Evolutionary conservation across 2,329 filamentous ascomycete species (phyloP).

Genomic region (Xylariaceae sp.): DNA sequence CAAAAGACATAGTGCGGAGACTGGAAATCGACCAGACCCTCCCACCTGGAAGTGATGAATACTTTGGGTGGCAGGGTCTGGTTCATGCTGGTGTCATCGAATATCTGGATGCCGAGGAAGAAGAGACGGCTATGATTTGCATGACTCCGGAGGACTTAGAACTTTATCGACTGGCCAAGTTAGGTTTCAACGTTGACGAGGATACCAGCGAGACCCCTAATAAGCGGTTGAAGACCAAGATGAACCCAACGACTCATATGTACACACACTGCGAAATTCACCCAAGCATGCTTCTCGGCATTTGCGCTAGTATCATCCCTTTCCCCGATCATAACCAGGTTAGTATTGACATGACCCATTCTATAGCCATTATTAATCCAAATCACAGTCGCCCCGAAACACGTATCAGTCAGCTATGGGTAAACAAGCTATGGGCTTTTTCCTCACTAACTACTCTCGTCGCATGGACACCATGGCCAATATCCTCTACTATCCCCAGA

Average conservation of each 20-base stretch:
- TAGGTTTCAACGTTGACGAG: slow-evolving; percentile 59
- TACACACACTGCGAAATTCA: slow-evolving; percentile 99
- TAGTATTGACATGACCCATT: slow-evolving; percentile 28
- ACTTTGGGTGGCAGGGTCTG: slow-evolving; percentile 85
- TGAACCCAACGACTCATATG: slow-evolving; percentile 82
- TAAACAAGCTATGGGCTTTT: slow-evolving; percentile 99
- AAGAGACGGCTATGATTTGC: slow-evolving; percentile 98
- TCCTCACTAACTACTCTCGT: slow-evolving; percentile 92
- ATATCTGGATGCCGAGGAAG: slow-evolving; percentile 95
- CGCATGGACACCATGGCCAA: slow-evolving; percentile 99
- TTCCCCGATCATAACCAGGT: slow-evolving; percentile 98
- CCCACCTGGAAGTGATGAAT: slow-evolving; percentile 54
- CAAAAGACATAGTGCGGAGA: slow-evolving; percentile 71
- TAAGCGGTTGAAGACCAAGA: slow-evolving; percentile 79
- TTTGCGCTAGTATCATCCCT: slow-evolving; percentile 98
- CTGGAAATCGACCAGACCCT: slow-evolving; percentile 70
- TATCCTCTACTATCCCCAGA: slow-evolving; percentile 97
- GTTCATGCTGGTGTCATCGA: slow-evolving; percentile 83
- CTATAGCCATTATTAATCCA: slow-evolving; percentile 32
- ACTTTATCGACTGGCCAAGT: slow-evolving; percentile 65
- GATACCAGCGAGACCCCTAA: slow-evolving; percentile 66
- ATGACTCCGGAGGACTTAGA: slow-evolving; percentile 97
- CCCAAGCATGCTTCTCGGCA: slow-evolving; percentile 96
- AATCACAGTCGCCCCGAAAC: slow-evolving; percentile 80
- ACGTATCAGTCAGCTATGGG: slow-evolving; percentile 99